Base-by-base conservation (phyloP, 2,329 filamentous ascomycete genomes). In the Chalara sp. region DNA sequence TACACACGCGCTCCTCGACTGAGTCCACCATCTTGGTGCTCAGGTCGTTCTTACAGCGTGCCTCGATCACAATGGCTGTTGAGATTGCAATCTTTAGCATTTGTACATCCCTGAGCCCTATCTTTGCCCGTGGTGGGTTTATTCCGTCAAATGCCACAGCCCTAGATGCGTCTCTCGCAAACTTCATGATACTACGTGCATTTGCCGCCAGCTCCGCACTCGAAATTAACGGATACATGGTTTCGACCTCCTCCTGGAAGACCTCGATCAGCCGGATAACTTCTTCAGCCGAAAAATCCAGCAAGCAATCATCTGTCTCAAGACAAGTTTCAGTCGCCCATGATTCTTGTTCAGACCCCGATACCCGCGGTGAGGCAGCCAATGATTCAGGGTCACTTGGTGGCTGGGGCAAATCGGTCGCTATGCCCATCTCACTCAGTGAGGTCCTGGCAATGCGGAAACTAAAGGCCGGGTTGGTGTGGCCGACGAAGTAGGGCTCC, bases 1-100 rank as follows among this genome's bases (percentile, higher is more conserved):
- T 74, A 77, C 21, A 21, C 21, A 21, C 21, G 21, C 21, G 21
- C 21, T 21, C 21, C 21, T 21, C 21, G 3, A 21, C 21, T 21
- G 21, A 21, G 21, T 21, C 21, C 21, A 21, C 21, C 21, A 21
- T 21, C 21, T 21, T 21, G 66, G 75, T 75, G 45, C 68, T 72
- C 74, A 76, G 61, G 66, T 45, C 21, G 32, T 39, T 6, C 4
- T 47, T 21, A 21, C 21, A 21, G 21, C 21, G 21, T 21, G 21
- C 21, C 21, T 21, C 21, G 21, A 21, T 21, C 21, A 21, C 21
- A 21, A 21, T 21, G 21, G 21, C 21, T 21, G 21, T 21, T 21
- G 21, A 21, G 21, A 21, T 21, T 21, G 21, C 21, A 21, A 21
- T 21, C 21, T 21, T 21, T 21, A 21, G 21, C 21, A 21, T 21